These are phyloP conservation scores for Fusarium oligoseptatum DNA, from an alignment of 2,329 filamentous ascomycete species.

Conservation along the genomic window DNA sequence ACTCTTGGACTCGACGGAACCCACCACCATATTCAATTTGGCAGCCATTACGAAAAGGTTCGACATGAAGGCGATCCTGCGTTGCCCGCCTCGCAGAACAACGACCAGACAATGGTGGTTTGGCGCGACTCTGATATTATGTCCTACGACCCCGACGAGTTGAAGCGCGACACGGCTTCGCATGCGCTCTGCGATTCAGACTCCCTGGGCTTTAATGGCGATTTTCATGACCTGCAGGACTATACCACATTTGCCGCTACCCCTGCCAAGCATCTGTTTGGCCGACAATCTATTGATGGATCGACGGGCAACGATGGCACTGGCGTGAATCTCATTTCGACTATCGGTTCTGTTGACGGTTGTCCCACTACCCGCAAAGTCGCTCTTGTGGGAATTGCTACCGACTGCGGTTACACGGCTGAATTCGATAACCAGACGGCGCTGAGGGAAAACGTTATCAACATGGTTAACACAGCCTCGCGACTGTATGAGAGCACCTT, in stretches of 20 bases:
- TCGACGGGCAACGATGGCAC: conserved; percentile 78
- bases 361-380: conserved; percentile 93
- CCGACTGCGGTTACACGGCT: conserved; percentile 89
- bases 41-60: conserved; percentile 79
- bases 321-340: conserved; percentile 77
- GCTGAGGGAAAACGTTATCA: conserved; percentile 81
- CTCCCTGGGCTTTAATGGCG: conserved; percentile 82
- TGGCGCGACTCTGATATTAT: conserved; percentile 91
- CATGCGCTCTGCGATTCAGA: conserved; percentile 78
- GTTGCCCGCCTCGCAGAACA: conserved; percentile 61
- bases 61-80: conserved; percentile 79
- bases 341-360: conserved; percentile 85
- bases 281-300: conserved; percentile 77
- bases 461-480: conserved; percentile 87
- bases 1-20: conserved; percentile 85
- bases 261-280: conserved; percentile 76
- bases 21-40: conserved; percentile 88
- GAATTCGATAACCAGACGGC: conserved; percentile 75
- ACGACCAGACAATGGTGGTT: conserved; percentile 85
- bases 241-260: conserved; percentile 70
- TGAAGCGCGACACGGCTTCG: conserved; percentile 69
- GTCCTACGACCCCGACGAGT: conserved; percentile 62
- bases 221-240: conserved; percentile 65
- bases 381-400: conserved; percentile 90
- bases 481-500: conserved; percentile 90